Conservation (phyloP, 2,329 filamentous ascomycete genomes). For the Penicillium sp. region DNA sequence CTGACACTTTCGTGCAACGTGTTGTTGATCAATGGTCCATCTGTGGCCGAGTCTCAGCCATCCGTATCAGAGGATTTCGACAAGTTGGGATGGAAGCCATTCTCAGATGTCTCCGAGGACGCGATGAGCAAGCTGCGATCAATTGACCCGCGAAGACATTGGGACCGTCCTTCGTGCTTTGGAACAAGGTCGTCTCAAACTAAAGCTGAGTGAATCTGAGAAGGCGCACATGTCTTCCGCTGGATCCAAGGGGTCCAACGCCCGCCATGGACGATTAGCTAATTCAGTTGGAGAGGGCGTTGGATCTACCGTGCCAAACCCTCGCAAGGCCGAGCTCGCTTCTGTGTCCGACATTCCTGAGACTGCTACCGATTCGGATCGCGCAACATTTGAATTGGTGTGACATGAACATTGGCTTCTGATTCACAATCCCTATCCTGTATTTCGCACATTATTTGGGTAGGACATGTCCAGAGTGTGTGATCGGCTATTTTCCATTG, state of each 20-base stretch:
- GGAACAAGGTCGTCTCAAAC: constrained; percentile 35
- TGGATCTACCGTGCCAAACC: constrained; percentile 20
- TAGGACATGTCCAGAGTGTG: not conserved
- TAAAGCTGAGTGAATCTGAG: constrained; percentile 36
- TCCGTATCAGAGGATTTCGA: constrained; percentile 14
- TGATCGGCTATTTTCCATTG: not conserved
- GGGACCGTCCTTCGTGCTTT: constrained; percentile 34
- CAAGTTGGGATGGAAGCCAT: constrained; percentile 27
- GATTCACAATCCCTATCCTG: not conserved
- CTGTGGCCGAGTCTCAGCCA: constrained; percentile 26
- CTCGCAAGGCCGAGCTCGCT: not conserved
- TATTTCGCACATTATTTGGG: not conserved
- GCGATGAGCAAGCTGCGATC: constrained; percentile 38
- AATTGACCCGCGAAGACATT: constrained; percentile 37
- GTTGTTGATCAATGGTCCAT: constrained; percentile 34
- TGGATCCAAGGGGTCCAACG: constrained; percentile 32
- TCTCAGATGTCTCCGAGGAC: constrained; percentile 38
- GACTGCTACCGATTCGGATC: constrained; percentile 27
- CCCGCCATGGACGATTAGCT: constrained; percentile 18
- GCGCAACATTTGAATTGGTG: constrained; percentile 12
- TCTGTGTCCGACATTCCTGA: constrained; percentile 22
- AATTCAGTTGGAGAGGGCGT: constrained; percentile 19
- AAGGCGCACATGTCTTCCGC: constrained; percentile 32
- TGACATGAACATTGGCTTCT: not conserved
- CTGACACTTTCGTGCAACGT: constrained; percentile 31